These are phyloP conservation scores for Rhodotorula sp. DNA, from an alignment of 1,284 basidiomycete species.

Conservation along the genomic window DNA sequence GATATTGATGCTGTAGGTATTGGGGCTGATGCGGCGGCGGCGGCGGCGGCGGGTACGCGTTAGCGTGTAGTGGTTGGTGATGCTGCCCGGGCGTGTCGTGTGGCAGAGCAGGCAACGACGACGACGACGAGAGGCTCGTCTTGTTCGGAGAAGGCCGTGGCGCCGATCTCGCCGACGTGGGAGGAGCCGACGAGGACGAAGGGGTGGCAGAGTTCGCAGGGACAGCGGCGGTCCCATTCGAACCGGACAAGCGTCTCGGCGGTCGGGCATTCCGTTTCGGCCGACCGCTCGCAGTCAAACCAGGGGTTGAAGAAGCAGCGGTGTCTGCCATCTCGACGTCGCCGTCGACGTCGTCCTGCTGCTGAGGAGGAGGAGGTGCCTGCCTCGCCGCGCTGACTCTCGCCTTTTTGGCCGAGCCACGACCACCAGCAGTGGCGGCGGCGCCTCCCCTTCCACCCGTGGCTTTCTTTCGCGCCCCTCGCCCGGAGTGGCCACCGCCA, in stretches of 20 bases:
- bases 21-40: no score
- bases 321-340: constrained; percentile 19
- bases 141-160: no score
- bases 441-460: background rate
- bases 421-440: background rate
- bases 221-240: background rate
- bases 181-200: no score
- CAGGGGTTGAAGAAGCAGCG: background rate
- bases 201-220: no score
- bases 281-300: background rate
- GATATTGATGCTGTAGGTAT: background rate
- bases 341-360: background rate
- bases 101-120: no score
- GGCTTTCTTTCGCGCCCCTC: background rate
- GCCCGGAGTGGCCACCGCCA: background rate
- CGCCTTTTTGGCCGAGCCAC: background rate
- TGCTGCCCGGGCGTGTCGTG: no score
- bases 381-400: background rate
- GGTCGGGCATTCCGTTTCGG: constrained; percentile 1
- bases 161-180: no score
- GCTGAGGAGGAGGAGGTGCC: background rate
- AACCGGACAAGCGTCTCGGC: background rate
- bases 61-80: no score
- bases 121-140: no score
- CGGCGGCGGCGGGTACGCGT: no score